A percentile compares a stretch with the other conserved stretches of the same genome.
These are phyloP conservation scores for Prunus campanulata DNA, from an alignment of 306 rosid species.

Conservation along the genomic window DNA sequence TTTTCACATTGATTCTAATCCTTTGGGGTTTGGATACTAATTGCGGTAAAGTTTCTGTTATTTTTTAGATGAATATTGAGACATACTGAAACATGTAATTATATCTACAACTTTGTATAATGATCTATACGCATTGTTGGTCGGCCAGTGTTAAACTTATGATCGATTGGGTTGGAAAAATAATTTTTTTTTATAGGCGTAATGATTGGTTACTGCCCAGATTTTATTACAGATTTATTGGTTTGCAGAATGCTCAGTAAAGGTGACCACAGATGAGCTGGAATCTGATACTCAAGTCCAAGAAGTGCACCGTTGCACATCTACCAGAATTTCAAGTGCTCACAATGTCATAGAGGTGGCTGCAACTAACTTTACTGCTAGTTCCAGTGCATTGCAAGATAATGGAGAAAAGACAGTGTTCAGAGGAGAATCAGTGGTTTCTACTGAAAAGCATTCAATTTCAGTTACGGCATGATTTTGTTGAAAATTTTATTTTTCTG, in stretches of 20 bases:
- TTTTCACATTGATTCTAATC: background rate
- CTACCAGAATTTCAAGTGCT: conserved; percentile 31
- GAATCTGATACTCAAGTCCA: conserved; percentile 35
- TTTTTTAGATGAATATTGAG: background rate
- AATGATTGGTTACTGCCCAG: background rate
- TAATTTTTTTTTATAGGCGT: background rate
- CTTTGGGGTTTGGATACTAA: background rate
- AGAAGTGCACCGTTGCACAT: conserved; percentile 38
- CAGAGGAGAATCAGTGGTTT: conserved; percentile 45
- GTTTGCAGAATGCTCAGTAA: conserved; percentile 22
- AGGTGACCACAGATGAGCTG: conserved; percentile 32
- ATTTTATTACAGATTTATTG: background rate
- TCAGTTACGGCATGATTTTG: conserved; percentile 56
- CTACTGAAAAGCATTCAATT: conserved; percentile 51
- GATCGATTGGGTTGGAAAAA: background rate
- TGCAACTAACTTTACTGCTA: conserved; percentile 30
- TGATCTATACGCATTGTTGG: background rate
- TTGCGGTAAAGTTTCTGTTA: background rate
- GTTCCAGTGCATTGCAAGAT: conserved; percentile 34
- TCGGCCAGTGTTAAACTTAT: too few species aligned
- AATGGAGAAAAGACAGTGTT: conserved; percentile 24
- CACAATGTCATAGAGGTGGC: conserved; percentile 7
- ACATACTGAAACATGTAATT: background rate
- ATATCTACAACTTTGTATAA: background rate
- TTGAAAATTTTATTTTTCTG: background rate